phyloP scores from a whole-genome alignment of 164 flowering plant species.

The Santalum album region DNA sequence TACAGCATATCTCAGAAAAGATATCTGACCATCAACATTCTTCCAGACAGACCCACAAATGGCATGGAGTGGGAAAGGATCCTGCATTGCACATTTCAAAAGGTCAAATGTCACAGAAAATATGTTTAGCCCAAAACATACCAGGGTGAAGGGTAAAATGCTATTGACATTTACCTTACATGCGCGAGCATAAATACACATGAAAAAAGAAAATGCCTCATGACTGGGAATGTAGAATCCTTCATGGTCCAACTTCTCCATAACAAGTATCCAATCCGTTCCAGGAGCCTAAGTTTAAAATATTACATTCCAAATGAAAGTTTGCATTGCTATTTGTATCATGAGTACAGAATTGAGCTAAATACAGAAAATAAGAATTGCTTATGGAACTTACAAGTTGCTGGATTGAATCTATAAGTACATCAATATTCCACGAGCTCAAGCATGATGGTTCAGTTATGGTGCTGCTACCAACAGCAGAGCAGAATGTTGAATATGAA shows the following conservation, averaged over 20 bases:
- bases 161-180: conserved; percentile 18
- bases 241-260: conserved; percentile 88
- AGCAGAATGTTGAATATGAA: conserved; percentile 42
- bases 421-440: conserved; percentile 73
- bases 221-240: conserved; percentile 74
- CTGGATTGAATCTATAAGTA: conserved; percentile 71
- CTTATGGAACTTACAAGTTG: conserved; percentile 59
- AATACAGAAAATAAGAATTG: background rate
- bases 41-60: conserved; percentile 83
- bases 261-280: conserved; percentile 61
- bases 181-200: conserved; percentile 48
- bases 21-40: conserved; percentile 74
- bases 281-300: conserved; percentile 62
- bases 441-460: conserved; percentile 36
- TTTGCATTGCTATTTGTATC: background rate
- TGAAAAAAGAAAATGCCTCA: conserved; percentile 65
- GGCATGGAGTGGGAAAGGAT: conserved; percentile 77
- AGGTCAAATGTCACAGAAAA: conserved; percentile 2
- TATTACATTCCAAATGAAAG: conserved; percentile 3
- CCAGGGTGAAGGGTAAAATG: background rate
- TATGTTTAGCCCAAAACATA: background rate
- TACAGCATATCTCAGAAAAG: conserved; percentile 79
- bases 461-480: conserved; percentile 52
- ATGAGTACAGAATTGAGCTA: background rate
- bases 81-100: conserved; percentile 35